These are phyloP conservation scores for Chrysophaeum taylorii DNA, from an alignment of 352 stramenopile genomes.

Conservation along the genomic window DNA sequence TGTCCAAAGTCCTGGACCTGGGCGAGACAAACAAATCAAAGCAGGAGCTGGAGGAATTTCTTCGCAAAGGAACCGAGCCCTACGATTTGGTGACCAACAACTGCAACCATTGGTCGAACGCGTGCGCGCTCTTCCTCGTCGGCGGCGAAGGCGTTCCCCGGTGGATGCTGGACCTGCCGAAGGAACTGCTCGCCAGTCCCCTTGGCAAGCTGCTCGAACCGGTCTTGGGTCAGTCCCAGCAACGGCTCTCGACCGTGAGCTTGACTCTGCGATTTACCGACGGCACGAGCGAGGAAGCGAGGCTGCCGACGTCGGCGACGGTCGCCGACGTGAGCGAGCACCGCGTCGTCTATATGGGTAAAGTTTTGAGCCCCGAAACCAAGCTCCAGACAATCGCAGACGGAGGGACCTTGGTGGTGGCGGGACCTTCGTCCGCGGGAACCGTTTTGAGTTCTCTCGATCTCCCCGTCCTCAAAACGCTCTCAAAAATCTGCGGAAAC, in stretches of 20 bases:
- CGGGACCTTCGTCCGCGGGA: no score
- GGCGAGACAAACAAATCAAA: constrained; percentile 44
- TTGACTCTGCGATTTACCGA: no score
- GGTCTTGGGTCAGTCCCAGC: neutral
- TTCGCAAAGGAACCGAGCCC: constrained; percentile 49
- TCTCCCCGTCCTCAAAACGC: neutral
- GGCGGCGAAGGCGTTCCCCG: constrained; percentile 48
- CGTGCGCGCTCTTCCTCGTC: constrained; percentile 55
- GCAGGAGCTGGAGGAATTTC: constrained; percentile 44
- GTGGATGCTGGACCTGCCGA: constrained; percentile 62
- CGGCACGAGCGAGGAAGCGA: no score
- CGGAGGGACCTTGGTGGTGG: no score
- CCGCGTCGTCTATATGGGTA: constrained; percentile 6
- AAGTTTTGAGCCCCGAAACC: neutral
- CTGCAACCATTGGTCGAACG: constrained; percentile 72
- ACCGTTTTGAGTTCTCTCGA: no score
- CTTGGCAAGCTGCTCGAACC: constrained; percentile 45
- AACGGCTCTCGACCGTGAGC: no score
- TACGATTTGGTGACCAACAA: constrained; percentile 67
- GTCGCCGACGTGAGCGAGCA: neutral
- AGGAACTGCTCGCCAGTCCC: constrained; percentile 58
- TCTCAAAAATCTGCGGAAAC: neutral
- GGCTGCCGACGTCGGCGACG: neutral
- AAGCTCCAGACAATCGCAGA: no score
- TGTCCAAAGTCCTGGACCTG: constrained; percentile 43